Evolutionary conservation across 768 basidiomycete genomes (phyloP).

Genomic region (Macrolepiota fuliginosa): DNA sequence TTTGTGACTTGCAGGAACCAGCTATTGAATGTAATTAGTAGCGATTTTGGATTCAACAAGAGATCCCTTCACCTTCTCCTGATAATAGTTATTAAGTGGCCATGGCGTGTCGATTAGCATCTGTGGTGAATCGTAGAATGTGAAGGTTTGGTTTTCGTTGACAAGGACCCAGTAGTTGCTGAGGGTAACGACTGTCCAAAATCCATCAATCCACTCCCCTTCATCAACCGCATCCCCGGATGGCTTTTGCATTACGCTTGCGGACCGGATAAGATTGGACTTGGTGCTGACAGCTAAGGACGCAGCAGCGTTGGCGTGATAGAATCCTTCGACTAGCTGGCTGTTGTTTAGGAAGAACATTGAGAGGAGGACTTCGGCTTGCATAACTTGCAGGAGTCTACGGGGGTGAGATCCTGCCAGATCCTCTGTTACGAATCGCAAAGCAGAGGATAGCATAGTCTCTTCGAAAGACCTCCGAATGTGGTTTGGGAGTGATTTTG

Average conservation of each 20-base stretch:
- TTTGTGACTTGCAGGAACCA: conserved; percentile 17
- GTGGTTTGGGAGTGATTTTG: conserved; percentile 24
- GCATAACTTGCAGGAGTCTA: conserved; percentile 39
- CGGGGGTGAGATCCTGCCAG: conserved; percentile 39
- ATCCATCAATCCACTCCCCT: conserved; percentile 30
- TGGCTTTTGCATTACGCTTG: not conserved
- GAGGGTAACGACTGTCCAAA: conserved; percentile 34
- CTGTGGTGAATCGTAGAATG: conserved; percentile 36
- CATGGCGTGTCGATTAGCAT: conserved; percentile 33
- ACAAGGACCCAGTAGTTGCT: conserved; percentile 47
- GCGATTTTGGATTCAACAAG: not conserved
- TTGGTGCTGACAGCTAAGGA: conserved; percentile 34
- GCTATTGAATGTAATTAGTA: conserved; percentile 12
- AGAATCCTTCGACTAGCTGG: conserved; percentile 44
- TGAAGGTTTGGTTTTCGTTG: conserved; percentile 39
- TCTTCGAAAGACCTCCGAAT: conserved; percentile 24
- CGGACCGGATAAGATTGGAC: conserved; percentile 31
- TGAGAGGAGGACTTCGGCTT: conserved; percentile 52
- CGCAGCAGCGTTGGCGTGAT: conserved; percentile 47
- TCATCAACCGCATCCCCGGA: conserved; percentile 21
- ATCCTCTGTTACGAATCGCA: conserved; percentile 34
- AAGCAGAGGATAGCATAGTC: conserved; percentile 37
- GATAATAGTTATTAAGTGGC: conserved; percentile 25
- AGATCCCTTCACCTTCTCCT: conserved; percentile 14
- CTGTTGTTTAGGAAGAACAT: conserved; percentile 49